These are phyloP conservation scores for Beauveria scarabaeidicola DNA, from an alignment of 2,329 filamentous ascomycete genomes.

Conservation along the genomic window DNA sequence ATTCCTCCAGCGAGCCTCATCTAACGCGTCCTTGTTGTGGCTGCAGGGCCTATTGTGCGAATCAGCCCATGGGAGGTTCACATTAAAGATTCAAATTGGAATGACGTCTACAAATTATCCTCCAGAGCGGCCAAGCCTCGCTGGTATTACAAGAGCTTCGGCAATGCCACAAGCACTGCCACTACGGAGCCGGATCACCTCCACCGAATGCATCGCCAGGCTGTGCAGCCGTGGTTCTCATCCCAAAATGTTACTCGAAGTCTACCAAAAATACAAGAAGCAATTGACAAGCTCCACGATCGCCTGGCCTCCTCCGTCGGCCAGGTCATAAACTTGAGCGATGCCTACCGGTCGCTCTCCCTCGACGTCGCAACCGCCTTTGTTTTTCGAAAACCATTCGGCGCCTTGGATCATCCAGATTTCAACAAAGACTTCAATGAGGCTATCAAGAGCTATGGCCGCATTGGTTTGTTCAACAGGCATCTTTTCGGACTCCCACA, in stretches of 20 bases:
- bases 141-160: background rate
- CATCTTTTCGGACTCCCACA: background rate
- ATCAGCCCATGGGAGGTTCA: constrained; percentile 4
- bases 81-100: background rate
- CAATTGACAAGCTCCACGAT: background rate
- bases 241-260: background rate
- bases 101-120: background rate
- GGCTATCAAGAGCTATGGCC: background rate
- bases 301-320: background rate
- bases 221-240: background rate
- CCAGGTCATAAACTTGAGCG: background rate
- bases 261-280: background rate
- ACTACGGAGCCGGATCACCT: background rate
- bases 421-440: background rate
- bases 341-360: background rate
- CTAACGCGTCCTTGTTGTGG: background rate
- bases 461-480: background rate
- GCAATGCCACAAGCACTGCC: background rate
- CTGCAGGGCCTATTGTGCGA: background rate
- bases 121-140: background rate
- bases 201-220: background rate
- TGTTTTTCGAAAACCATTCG: background rate
- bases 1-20: background rate
- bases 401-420: background rate
- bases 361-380: background rate